A percentile compares a stretch with the other conserved stretches of the same genome.
Evolutionary conservation across 805 yeast species (phyloP).

Genomic region (Ogataea angusta): DNA sequence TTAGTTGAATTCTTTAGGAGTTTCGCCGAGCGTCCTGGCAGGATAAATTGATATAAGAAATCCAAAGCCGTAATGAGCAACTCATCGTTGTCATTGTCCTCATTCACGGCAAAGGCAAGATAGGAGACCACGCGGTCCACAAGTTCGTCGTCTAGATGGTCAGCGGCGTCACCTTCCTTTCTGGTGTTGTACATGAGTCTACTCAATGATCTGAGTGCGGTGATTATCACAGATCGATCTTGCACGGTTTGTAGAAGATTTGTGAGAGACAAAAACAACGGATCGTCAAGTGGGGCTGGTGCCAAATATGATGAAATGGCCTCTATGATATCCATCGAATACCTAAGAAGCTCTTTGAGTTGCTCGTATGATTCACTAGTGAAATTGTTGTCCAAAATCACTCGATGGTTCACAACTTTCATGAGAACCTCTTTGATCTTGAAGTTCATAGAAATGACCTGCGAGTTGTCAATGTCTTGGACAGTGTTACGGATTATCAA

Average conservation of each 20-base stretch:
- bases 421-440: constrained; percentile 38
- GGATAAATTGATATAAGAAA: constrained; percentile 74
- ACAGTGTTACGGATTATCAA: constrained; percentile 76
- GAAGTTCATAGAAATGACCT: constrained; percentile 58
- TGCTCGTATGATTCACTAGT: constrained; percentile 30
- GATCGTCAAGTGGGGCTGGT: constrained; percentile 69
- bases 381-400: constrained; percentile 27
- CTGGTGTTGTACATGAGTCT: constrained; percentile 68
- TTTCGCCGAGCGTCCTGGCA: constrained; percentile 56
- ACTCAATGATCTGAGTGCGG: constrained; percentile 72
- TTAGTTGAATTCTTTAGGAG: constrained; percentile 47
- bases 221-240: constrained; percentile 69
- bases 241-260: constrained; percentile 46
- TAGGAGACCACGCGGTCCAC: constrained; percentile 56
- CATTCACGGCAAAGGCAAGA: constrained; percentile 44
- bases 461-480: constrained; percentile 82
- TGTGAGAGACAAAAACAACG: constrained; percentile 56
- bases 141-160: constrained; percentile 42
- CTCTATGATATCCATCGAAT: constrained; percentile 77
- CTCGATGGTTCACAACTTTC: constrained; percentile 39
- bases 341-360: constrained; percentile 58
- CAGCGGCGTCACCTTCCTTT: constrained; percentile 40
- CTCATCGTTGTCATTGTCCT: constrained; percentile 55
- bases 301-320: constrained; percentile 78
- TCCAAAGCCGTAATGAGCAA: constrained; percentile 71